Evolutionary conservation across 1,139 yeast species (phyloP).

Genomic region (Komagataea norvegica): DNA sequence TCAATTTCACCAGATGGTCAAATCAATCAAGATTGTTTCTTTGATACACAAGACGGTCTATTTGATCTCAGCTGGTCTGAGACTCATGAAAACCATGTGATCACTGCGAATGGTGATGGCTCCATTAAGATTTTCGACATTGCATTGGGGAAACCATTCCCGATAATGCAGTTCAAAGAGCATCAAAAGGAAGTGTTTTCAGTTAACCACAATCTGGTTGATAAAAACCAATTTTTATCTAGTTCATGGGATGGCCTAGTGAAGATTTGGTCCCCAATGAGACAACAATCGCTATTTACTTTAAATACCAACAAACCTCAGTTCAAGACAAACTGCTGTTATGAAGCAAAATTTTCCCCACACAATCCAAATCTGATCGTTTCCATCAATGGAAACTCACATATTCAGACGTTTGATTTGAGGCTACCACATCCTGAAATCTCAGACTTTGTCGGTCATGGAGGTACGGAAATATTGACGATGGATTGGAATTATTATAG

Average conservation of each 20-base stretch:
- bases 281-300: slow-evolving; percentile 58
- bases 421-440: slow-evolving; percentile 52
- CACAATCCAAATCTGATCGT: slow-evolving; percentile 70
- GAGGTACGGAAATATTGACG: slow-evolving; percentile 73
- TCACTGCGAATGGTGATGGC: slow-evolving; percentile 88
- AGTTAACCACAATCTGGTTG: slow-evolving; percentile 81
- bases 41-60: slow-evolving; percentile 91
- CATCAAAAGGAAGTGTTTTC: slow-evolving; percentile 85
- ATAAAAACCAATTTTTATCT: slow-evolving; percentile 65
- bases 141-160: slow-evolving; percentile 54
- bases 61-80: slow-evolving; percentile 92
- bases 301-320: slow-evolving; percentile 31
- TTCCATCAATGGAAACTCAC: slow-evolving; percentile 78
- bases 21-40: slow-evolving; percentile 50
- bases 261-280: slow-evolving; percentile 64
- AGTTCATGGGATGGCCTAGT: slow-evolving; percentile 92
- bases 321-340: slow-evolving; percentile 48
- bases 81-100: slow-evolving; percentile 77
- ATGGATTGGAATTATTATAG: slow-evolving; percentile 92
- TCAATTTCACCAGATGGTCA: slow-evolving; percentile 64
- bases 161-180: slow-evolving; percentile 72
- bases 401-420: slow-evolving; percentile 80
- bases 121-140: slow-evolving; percentile 76
- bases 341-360: slow-evolving; percentile 81
- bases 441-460: slow-evolving; percentile 66